Evolutionary conservation across 371 early-diverging fungal genomes (phyloP), one percentile per base, ranked within the genome.

Genomic region (Actinomortierella ambigua): DNA sequence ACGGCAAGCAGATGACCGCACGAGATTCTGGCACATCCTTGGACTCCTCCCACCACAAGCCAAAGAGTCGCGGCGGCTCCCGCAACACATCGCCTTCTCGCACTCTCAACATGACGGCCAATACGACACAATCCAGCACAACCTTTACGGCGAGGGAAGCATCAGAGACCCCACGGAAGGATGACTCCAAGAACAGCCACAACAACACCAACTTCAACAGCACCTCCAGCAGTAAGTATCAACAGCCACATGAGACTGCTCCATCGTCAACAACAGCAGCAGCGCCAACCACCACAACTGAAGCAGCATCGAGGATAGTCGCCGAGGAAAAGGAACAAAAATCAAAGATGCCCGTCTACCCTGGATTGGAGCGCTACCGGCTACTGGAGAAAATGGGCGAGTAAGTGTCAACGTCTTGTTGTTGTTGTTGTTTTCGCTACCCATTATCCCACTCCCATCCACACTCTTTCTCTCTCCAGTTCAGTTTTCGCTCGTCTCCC

Each of bases 351-450:
- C 87, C 88, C 27, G 40, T 24, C 15, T 87, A 85, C 67, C 69
- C 73, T 17, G 86, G 82, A 17, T 59, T 88, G n/a, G 81, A 83
- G 53, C 67, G 77, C 23, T 88, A 80, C 59, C 63, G 53, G 18
- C 57, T 88, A 15, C 26, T 85, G 27, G 75, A 81, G 23, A 88
- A 87, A 61, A 76, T 89, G 75, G 90, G 90, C 68, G 90, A 88
- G 90, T 87, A 84, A 75, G 87, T 83, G 27, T 17, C 48, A 20
- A 18, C 27, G 15, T 20, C 18, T 26, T 3, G 39, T 8, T 49
- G n/a, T 3, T 57, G 13, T 42, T 14, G 40, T 53, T 23, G 41
- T 4, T 28, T 51, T 29, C 26, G 50, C 18, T 28, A 23, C 41
- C 40, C 29, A 43, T 18, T 51, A 50, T 49, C 26, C 49, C 47